Percentiles rank a stretch among this genome's conserved stretches.
Evolutionary conservation across 2,329 filamentous ascomycete species (phyloP).

Genomic region (Aspergillus ruber): DNA sequence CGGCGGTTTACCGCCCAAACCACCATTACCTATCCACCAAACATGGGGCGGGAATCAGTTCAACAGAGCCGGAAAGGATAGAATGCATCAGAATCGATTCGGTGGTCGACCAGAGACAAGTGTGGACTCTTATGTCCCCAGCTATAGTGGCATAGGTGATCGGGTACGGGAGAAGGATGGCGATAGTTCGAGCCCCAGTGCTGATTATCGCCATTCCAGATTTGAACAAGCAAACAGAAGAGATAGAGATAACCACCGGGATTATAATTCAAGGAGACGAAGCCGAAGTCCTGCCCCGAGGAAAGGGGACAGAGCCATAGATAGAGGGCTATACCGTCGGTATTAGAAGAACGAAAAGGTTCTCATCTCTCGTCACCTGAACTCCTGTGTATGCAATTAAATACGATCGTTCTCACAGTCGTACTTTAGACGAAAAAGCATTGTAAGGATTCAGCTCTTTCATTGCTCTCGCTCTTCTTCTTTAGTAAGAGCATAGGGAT

Average conservation of each 20-base stretch:
- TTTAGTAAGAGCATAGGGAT: not conserved
- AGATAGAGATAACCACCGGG: conserved; percentile 22
- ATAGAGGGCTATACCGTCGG: conserved; percentile 4
- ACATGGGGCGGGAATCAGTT: conserved; percentile 19
- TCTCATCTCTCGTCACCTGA: too few relatives aligned
- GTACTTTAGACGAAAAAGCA: too few relatives aligned
- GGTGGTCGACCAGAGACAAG: conserved; percentile 19
- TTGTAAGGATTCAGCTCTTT: too few relatives aligned
- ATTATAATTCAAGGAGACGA: conserved; percentile 22
- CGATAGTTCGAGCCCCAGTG: conserved; percentile 11
- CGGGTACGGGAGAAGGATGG: conserved; percentile 19
- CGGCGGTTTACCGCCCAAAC: conserved; percentile 31
- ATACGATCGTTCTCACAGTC: too few relatives aligned
- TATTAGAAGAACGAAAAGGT: not conserved
- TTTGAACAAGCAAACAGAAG: conserved; percentile 13
- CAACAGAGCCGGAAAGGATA: conserved; percentile 26
- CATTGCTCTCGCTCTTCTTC: too few relatives aligned
- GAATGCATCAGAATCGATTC: conserved; percentile 17
- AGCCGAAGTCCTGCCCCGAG: conserved; percentile 29
- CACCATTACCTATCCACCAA: conserved; percentile 26
- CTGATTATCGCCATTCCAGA: conserved; percentile 19
- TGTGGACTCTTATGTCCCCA: conserved; percentile 34
- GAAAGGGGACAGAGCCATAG: conserved; percentile 18
- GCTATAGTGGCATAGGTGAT: conserved; percentile 22
- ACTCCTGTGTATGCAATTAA: too few relatives aligned